Evolutionary conservation across 2,329 filamentous ascomycete species (phyloP).

Genomic region (Pseudogymnoascus sp.): DNA sequence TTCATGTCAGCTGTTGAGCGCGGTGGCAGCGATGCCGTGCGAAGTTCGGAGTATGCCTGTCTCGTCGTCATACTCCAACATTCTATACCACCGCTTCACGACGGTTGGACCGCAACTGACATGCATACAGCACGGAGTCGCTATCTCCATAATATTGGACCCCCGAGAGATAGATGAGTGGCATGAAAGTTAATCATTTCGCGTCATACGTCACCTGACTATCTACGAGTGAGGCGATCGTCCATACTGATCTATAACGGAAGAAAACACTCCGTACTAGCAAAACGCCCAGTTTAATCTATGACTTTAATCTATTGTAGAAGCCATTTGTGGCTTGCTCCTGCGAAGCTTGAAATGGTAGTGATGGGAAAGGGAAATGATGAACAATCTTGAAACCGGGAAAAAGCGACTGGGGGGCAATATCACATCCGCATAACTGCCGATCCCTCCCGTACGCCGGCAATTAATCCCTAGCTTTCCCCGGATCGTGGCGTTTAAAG

Average conservation of each 20-base stretch:
- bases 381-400: constrained; percentile 1
- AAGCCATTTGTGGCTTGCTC: constrained; percentile 2
- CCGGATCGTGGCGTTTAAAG: neutral
- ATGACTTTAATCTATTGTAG: neutral
- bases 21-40: neutral
- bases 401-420: neutral
- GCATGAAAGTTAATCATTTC: neutral
- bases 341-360: neutral
- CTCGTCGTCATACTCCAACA: neutral
- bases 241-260: neutral
- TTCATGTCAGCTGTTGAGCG: neutral
- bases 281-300: neutral
- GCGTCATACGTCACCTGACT: neutral
- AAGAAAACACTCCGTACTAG: neutral
- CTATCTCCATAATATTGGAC: neutral
- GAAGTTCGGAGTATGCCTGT: neutral
- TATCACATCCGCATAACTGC: constrained; percentile 8
- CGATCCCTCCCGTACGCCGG: neutral
- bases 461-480: constrained; percentile 4
- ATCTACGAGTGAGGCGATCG: neutral
- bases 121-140: neutral
- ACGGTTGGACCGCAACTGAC: neutral
- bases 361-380: constrained; percentile 3
- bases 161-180: neutral
- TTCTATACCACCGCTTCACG: too few species aligned